phyloP scores from a whole-genome alignment of 148 eudicot genomes.

The Amaranthus palmeri region DNA sequence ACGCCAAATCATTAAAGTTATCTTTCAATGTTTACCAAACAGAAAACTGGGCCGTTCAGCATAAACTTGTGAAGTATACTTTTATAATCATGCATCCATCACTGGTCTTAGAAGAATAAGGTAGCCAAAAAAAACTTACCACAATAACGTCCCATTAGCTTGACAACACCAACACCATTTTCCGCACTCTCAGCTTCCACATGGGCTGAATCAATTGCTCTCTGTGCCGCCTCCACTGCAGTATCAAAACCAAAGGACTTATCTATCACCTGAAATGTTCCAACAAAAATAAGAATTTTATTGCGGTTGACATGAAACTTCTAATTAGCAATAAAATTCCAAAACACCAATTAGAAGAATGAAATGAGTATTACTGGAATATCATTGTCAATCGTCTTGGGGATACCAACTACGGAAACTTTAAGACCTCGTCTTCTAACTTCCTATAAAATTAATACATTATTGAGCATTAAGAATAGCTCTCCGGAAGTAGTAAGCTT shows the following conservation, averaged over 20 bases:
- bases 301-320: background rate
- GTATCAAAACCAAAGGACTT: conserved; percentile 51
- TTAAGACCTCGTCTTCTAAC: conserved; percentile 48
- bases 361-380: conserved; percentile 34
- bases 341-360: background rate
- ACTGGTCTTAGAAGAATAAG: background rate
- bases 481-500: background rate
- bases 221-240: conserved; percentile 51
- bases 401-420: conserved; percentile 50
- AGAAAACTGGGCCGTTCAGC: background rate
- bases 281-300: background rate
- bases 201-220: conserved; percentile 50
- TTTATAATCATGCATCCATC: background rate
- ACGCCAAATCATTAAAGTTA: too few relatives aligned
- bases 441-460: conserved; percentile 32
- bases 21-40: background rate
- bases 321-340: background rate
- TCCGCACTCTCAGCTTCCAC: conserved; percentile 47
- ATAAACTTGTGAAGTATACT: background rate
- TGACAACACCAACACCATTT: conserved; percentile 44
- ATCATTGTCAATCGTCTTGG: conserved; percentile 60
- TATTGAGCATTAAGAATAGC: background rate
- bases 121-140: conserved; percentile 20
- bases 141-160: conserved; percentile 45
- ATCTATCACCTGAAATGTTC: conserved; percentile 37